A percentile compares a stretch with the other conserved stretches of the same genome.
phyloP scores from a whole-genome alignment of 495 filamentous ascomycete genomes.

The Talaromyces ruber region DNA sequence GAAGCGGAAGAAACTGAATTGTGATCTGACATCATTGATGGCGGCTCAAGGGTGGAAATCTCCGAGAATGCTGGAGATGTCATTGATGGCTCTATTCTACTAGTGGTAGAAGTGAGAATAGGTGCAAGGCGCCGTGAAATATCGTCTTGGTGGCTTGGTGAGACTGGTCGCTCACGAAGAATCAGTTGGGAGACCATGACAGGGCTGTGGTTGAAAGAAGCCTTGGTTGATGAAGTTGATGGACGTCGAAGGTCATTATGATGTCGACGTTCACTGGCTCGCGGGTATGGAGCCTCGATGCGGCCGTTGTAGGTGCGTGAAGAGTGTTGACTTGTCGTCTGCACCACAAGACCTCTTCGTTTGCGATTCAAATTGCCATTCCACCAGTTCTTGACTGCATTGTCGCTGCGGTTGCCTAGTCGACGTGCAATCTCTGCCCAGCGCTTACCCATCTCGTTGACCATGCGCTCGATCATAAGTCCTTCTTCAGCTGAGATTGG shows the following conservation, averaged over 20 bases:
- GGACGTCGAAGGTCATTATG: slow-evolving; percentile 9
- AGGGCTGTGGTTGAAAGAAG: background rate
- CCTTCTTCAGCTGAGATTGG: slow-evolving; percentile 92
- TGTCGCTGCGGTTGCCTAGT: slow-evolving; percentile 86
- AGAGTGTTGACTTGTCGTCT: slow-evolving; percentile 19
- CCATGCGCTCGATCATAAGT: slow-evolving; percentile 68
- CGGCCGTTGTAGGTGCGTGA: slow-evolving; percentile 33
- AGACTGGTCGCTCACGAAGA: slow-evolving; percentile 1
- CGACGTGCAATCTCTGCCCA: slow-evolving; percentile 93
- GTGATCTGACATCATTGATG: slow-evolving; percentile 64
- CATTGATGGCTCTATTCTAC: slow-evolving; percentile 51
- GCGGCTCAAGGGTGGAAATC: slow-evolving; percentile 56
- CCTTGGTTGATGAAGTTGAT: slow-evolving; percentile 2
- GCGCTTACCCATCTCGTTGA: slow-evolving; percentile 73
- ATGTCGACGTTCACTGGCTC: slow-evolving; percentile 14
- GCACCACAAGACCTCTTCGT: slow-evolving; percentile 35
- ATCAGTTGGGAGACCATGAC: slow-evolving; percentile 6
- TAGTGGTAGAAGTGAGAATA: slow-evolving; percentile 25
- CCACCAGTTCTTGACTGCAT: slow-evolving; percentile 99
- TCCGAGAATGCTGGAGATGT: slow-evolving; percentile 61
- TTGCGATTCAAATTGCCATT: slow-evolving; percentile 89
- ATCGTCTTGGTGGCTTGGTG: slow-evolving; percentile 16
- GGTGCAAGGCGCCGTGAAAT: slow-evolving; percentile 33
- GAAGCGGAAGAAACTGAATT: slow-evolving; percentile 55
- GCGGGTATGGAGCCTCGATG: slow-evolving; percentile 32